These are phyloP conservation scores for Persicaria maculosa DNA, from an alignment of 148 eudicot genomes.

Conservation along the genomic window DNA sequence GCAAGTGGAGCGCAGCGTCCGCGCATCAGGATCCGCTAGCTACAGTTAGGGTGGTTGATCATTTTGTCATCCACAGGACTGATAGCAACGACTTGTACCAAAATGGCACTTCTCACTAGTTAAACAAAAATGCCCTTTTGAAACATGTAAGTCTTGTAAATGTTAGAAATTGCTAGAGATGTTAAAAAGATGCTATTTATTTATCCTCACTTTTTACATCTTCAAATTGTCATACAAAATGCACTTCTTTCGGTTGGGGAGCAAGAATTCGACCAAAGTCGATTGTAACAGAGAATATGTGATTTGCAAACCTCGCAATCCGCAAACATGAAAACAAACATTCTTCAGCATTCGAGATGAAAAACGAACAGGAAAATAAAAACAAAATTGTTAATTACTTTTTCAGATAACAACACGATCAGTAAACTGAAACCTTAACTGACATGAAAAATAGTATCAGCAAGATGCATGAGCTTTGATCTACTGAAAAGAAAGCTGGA, in stretches of 20 bases:
- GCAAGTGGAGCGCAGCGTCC: conserved; percentile 67
- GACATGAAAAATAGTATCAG: background rate
- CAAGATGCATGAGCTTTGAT: background rate
- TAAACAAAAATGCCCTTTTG: conserved; percentile 3
- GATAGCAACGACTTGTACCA: conserved; percentile 13
- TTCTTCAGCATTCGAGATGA: too few relatives aligned
- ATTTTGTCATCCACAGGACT: conserved; percentile 39
- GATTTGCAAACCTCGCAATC: too few relatives aligned
- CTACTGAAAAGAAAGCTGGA: background rate
- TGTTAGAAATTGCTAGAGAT: background rate
- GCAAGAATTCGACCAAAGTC: too few relatives aligned
- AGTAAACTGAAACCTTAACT: background rate
- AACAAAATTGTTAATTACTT: too few relatives aligned
- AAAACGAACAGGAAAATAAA: too few relatives aligned
- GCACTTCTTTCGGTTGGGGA: too few relatives aligned
- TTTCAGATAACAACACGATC: background rate
- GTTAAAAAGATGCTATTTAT: too few relatives aligned
- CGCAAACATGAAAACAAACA: too few relatives aligned
- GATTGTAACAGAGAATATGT: too few relatives aligned
- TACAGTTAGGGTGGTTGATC: conserved; percentile 66
- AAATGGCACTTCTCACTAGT: background rate
- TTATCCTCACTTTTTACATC: too few relatives aligned
- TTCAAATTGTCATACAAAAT: too few relatives aligned
- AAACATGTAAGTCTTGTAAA: conserved; percentile 17
- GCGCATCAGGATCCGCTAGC: conserved; percentile 52